Conservation (phyloP, 306 rosid species). For the Quercus robur region DNA sequence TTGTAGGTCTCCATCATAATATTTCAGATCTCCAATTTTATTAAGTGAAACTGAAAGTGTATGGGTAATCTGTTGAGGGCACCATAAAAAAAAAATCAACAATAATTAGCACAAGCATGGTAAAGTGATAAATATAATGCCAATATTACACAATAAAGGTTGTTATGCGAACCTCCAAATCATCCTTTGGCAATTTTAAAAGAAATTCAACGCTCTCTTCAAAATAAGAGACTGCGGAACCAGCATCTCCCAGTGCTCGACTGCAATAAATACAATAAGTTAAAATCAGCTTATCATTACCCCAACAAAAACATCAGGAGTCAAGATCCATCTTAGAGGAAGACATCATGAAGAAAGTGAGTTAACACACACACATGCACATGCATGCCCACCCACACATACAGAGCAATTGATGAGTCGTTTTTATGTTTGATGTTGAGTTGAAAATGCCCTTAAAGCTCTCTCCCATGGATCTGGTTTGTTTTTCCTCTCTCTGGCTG, state of each 20-base stretch:
- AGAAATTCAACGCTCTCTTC: constrained; percentile 88
- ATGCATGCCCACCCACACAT: too few relatives aligned
- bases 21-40: constrained; percentile 96
- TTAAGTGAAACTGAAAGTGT: constrained; percentile 95
- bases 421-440: too few relatives aligned
- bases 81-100: constrained; percentile 1
- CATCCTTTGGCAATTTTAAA: constrained; percentile 74
- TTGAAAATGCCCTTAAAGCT: too few relatives aligned
- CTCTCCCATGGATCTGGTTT: too few relatives aligned
- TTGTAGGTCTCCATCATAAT: constrained; percentile 81
- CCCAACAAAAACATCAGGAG: constrained; percentile 10
- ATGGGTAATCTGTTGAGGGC: constrained; percentile 57
- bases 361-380: background rate
- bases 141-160: constrained; percentile 15
- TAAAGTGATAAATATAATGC: background rate
- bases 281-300: background rate
- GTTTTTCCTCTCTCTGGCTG: too few relatives aligned
- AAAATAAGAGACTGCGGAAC: constrained; percentile 70
- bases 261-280: constrained; percentile 41
- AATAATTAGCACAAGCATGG: background rate
- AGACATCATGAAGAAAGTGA: constrained; percentile 2
- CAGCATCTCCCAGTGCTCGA: constrained; percentile 82
- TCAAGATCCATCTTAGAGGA: background rate
- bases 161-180: constrained; percentile 58
- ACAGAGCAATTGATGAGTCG: too few relatives aligned